These are phyloP conservation scores for Claviceps monticola DNA, from an alignment of 2,329 filamentous ascomycete genomes.

Conservation along the genomic window DNA sequence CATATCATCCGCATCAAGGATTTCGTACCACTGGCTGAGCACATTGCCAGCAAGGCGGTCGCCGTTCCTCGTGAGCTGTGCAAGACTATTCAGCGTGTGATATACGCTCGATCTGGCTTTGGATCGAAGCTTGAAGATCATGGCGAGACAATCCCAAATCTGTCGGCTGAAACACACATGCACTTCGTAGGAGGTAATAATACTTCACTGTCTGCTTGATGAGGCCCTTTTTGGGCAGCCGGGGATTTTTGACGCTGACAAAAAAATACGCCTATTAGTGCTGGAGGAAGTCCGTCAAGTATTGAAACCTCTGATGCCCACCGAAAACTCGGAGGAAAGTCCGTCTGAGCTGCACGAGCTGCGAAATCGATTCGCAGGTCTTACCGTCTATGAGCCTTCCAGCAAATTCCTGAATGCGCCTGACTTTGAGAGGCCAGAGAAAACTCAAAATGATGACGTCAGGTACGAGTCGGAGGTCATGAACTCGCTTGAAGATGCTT, in stretches of 20 bases:
- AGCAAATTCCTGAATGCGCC: conserved; percentile 21
- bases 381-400: conserved; percentile 24
- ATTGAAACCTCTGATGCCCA: conserved; percentile 12
- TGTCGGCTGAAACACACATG: conserved; percentile 10
- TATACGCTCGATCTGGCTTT: conserved; percentile 19
- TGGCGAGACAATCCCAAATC: conserved; percentile 7
- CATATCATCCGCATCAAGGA: conserved; percentile 24
- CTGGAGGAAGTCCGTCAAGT: conserved; percentile 20
- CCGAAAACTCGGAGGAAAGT: neutral
- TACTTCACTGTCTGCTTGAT: conserved; percentile 14
- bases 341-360: neutral
- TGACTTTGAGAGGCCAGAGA: conserved; percentile 5
- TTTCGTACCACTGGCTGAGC: conserved; percentile 23
- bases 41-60: conserved; percentile 5
- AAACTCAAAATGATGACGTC: neutral
- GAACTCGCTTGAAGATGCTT: conserved; percentile 12
- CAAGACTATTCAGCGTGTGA: conserved; percentile 22
- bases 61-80: conserved; percentile 17
- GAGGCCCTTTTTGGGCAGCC: neutral
- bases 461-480: conserved; percentile 20
- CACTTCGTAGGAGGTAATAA: conserved; percentile 10
- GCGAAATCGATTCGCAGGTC: conserved; percentile 20
- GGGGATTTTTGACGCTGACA: neutral
- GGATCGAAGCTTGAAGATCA: conserved; percentile 7
- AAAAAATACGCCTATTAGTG: conserved; percentile 10